These are phyloP conservation scores for Cyberlindnera samutprakarnensis DNA, from an alignment of 805 yeast genomes.

Conservation along the genomic window DNA sequence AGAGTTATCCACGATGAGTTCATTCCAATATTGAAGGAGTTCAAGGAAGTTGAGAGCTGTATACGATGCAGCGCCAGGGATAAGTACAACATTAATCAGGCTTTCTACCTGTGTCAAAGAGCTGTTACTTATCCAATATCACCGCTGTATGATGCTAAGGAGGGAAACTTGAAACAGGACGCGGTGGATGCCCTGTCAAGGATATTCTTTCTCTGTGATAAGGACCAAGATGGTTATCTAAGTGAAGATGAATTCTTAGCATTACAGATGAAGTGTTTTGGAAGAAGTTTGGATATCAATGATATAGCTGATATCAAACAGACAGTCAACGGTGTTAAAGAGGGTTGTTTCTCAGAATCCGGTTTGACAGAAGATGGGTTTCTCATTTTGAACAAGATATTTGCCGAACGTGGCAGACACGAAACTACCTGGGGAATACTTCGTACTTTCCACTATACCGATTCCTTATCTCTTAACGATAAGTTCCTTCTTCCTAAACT, in stretches of 20 bases:
- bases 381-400: slow-evolving; percentile 65
- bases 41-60: slow-evolving; percentile 91
- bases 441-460: slow-evolving; percentile 83
- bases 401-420: slow-evolving; percentile 88
- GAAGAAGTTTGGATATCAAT: slow-evolving; percentile 42
- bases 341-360: slow-evolving; percentile 27
- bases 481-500: slow-evolving; percentile 70
- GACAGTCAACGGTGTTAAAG: slow-evolving; percentile 24
- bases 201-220: slow-evolving; percentile 78
- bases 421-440: slow-evolving; percentile 97
- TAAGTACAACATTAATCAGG: slow-evolving; percentile 82
- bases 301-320: slow-evolving; percentile 40
- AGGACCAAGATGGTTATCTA: slow-evolving; percentile 82
- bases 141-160: slow-evolving; percentile 89
- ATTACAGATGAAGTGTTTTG: slow-evolving; percentile 72
- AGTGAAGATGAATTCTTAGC: slow-evolving; percentile 62
- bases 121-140: slow-evolving; percentile 91
- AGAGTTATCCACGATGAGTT: slow-evolving; percentile 65
- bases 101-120: slow-evolving; percentile 87
- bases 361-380: slow-evolving; percentile 77
- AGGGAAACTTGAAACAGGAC: slow-evolving; percentile 70
- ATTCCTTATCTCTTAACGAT: slow-evolving; percentile 79
- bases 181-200: slow-evolving; percentile 72
- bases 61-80: slow-evolving; percentile 80
- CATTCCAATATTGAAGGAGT: slow-evolving; percentile 78